Percentiles rank a stretch among this genome's conserved stretches.
Conservation (phyloP, 805 yeast genomes). For the Naumovozyma dairenensis region DNA sequence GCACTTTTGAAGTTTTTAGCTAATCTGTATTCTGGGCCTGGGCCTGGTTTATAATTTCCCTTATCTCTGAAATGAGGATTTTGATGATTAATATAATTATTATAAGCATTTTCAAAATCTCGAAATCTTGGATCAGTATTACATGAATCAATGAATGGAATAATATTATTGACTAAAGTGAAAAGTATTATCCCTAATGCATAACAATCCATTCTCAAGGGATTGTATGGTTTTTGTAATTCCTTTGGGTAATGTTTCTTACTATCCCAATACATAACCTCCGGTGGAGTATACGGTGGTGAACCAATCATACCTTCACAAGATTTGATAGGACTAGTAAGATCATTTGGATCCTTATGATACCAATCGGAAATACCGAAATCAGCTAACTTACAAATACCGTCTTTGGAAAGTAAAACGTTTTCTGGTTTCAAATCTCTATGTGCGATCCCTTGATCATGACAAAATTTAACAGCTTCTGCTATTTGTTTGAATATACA, state of each 20-base stretch:
- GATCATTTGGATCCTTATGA: conserved; percentile 44
- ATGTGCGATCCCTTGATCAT: conserved; percentile 60
- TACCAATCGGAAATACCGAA: conserved; percentile 69
- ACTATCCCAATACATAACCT: conserved; percentile 42
- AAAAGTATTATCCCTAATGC: conserved; percentile 61
- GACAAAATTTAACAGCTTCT: conserved; percentile 52
- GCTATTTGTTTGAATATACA: conserved; percentile 64
- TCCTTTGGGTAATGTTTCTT: conserved; percentile 28
- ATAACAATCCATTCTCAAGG: conserved; percentile 65
- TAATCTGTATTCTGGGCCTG: conserved; percentile 64
- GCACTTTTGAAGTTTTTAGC: conserved; percentile 51
- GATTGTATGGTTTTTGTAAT: conserved; percentile 39
- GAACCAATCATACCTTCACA: conserved; percentile 55
- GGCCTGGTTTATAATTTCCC: conserved; percentile 42
- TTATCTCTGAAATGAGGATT: conserved; percentile 41
- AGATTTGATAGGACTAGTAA: conserved; percentile 31
- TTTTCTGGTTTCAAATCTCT: conserved; percentile 73
- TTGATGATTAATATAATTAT: conserved; percentile 28
- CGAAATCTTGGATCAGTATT: conserved; percentile 41
- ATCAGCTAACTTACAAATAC: conserved; percentile 61
- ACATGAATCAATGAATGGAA: conserved; percentile 51
- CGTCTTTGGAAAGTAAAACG: conserved; percentile 47
- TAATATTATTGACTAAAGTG: conserved; percentile 46
- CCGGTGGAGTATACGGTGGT: conserved; percentile 77
- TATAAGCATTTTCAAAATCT: conserved; percentile 45